Percentiles rank a stretch among this genome's conserved stretches.
phyloP scores from a whole-genome alignment of 805 yeast genomes.

The Candida ulmi region DNA sequence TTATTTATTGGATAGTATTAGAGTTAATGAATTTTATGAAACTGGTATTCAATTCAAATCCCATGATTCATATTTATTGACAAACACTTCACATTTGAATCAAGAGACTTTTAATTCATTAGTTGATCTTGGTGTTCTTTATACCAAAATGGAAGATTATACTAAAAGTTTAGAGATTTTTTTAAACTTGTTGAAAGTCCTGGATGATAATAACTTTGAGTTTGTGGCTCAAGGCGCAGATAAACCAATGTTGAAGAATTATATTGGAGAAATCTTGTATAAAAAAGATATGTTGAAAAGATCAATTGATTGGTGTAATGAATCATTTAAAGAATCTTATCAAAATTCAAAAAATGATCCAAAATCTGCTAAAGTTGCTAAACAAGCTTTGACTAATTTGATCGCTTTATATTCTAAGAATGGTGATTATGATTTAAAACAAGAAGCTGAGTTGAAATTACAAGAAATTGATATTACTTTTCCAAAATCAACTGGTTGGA shows the following conservation, averaged over 20 bases:
- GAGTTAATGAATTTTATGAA: conserved; percentile 17
- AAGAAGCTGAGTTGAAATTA: conserved; percentile 9
- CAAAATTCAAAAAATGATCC: conserved; percentile 26
- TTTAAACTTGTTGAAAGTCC: conserved; percentile 21
- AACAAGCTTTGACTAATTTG: conserved; percentile 31
- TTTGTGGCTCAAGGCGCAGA: conserved; percentile 3
- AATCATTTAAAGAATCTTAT: conserved; percentile 29
- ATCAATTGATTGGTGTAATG: conserved; percentile 37
- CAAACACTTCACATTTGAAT: conserved; percentile 11
- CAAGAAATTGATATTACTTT: conserved; percentile 6
- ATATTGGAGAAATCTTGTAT: conserved; percentile 39
- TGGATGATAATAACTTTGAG: conserved; percentile 4
- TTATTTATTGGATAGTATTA: conserved; percentile 25
- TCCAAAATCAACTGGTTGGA: conserved; percentile 1
- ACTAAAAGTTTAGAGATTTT: conserved; percentile 29
- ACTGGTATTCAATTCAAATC: conserved; percentile 12
- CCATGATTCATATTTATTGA: conserved; percentile 14
- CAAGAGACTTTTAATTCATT: conserved; percentile 20
- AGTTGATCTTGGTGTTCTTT: conserved; percentile 21
- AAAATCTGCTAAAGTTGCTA: conserved; percentile 33
- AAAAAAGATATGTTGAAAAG: conserved; percentile 24
- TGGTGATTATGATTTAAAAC: conserved; percentile 10
- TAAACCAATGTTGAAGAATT: conserved; percentile 34
- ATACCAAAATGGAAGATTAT: conserved; percentile 12
- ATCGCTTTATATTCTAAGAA: conserved; percentile 9